A percentile compares a stretch with the other conserved stretches of the same genome.
Evolutionary conservation across 169 alveolate genomes (phyloP).

Genomic region (Blepharisma undulans): DNA sequence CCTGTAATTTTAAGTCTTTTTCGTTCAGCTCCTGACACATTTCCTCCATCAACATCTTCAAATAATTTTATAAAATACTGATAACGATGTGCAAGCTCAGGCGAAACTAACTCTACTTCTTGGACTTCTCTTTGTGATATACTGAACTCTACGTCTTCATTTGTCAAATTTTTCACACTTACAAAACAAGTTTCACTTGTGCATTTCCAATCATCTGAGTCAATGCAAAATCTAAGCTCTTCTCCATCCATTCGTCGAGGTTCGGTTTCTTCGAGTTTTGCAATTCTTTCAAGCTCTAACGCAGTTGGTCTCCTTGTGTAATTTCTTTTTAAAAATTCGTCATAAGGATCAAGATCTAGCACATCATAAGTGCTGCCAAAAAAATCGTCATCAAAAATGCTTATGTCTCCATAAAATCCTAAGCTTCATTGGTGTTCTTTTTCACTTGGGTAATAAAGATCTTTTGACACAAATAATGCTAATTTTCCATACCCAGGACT

Average conservation of each 20-base stretch:
- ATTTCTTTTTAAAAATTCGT: neutral
- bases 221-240: slow-evolving; percentile 24
- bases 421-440: slow-evolving; percentile 25
- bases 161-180: slow-evolving; percentile 2
- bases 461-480: neutral
- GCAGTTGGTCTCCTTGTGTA: slow-evolving; percentile 25
- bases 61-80: no score
- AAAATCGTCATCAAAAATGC: neutral
- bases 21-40: slow-evolving; percentile 44
- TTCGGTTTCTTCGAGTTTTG: neutral
- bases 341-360: slow-evolving; percentile 27
- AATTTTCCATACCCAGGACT: neutral
- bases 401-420: neutral
- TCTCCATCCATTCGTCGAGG: neutral
- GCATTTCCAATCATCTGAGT: slow-evolving; percentile 41
- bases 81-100: no score
- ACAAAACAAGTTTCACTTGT: neutral
- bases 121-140: slow-evolving; percentile 26
- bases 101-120: neutral
- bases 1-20: slow-evolving; percentile 35
- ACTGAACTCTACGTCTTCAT: neutral
- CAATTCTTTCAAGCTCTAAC: neutral
- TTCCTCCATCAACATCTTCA: neutral
- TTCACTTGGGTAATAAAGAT: neutral
- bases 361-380: no score